Conservation (phyloP, 2,329 filamentous ascomycete genomes). For the Davidsoniella virescens region DNA sequence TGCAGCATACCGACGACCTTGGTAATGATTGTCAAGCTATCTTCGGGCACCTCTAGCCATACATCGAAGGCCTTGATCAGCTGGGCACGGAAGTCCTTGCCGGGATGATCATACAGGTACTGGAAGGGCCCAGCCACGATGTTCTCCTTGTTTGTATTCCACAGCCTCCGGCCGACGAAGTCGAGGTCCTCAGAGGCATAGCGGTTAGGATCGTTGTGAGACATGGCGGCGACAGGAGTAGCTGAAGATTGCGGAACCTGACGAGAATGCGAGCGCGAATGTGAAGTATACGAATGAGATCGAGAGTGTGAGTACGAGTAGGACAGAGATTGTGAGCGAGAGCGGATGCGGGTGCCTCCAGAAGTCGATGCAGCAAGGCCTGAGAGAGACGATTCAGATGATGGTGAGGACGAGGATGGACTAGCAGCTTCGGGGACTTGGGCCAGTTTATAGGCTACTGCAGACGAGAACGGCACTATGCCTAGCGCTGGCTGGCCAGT, state of each 20-base stretch:
- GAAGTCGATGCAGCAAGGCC: background rate
- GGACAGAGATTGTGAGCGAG: slow-evolving; percentile 10
- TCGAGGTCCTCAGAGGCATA: slow-evolving; percentile 40
- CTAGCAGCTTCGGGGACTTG: slow-evolving; percentile 8
- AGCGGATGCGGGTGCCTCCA: slow-evolving; percentile 2
- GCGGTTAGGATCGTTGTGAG: slow-evolving; percentile 27
- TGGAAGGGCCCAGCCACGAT: slow-evolving; percentile 65
- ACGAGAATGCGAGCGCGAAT: slow-evolving; percentile 10
- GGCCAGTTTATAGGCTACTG: slow-evolving; percentile 7
- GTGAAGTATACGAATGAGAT: slow-evolving; percentile 9
- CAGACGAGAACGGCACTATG: background rate
- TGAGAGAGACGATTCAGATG: slow-evolving; percentile 7
- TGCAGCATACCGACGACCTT: slow-evolving; percentile 73
- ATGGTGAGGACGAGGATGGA: slow-evolving; percentile 8
- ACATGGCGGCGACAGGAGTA: slow-evolving; percentile 7
- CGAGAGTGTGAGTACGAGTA: slow-evolving; percentile 6
- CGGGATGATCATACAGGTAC: slow-evolving; percentile 62
- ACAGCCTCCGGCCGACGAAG: slow-evolving; percentile 35
- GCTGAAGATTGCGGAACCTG: slow-evolving; percentile 6
- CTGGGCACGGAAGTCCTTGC: slow-evolving; percentile 70
- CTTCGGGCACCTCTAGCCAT: slow-evolving; percentile 58
- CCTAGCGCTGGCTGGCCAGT: background rate
- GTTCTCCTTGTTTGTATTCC: slow-evolving; percentile 60
- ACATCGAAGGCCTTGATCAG: slow-evolving; percentile 68
- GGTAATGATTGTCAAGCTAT: slow-evolving; percentile 58